Conservation (phyloP, 257 asterid genomes). For the Ophiorrhiza pumila region DNA sequence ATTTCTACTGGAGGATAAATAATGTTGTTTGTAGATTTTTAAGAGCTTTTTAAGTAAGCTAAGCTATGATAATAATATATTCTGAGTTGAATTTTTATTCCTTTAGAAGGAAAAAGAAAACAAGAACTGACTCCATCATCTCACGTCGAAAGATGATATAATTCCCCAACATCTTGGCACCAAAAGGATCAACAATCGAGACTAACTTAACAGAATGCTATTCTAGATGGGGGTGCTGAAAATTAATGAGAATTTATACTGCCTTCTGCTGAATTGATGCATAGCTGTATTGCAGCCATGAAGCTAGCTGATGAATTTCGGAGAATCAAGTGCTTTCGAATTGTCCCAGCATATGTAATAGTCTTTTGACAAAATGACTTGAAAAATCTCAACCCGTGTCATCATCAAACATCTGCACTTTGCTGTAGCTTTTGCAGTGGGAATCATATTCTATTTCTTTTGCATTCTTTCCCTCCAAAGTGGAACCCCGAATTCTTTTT, state of each 20-base stretch:
- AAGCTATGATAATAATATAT: not conserved
- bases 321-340: slow-evolving; percentile 1
- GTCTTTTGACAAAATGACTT: not conserved
- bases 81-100: not conserved
- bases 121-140: not conserved
- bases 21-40: not conserved
- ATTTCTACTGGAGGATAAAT: no score
- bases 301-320: not conserved
- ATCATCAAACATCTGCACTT: slow-evolving; percentile 3
- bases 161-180: not conserved
- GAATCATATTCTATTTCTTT: slow-evolving; percentile 57
- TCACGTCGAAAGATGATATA: not conserved
- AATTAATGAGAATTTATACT: not conserved
- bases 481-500: slow-evolving; percentile 44
- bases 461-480: slow-evolving; percentile 37
- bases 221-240: slow-evolving; percentile 4
- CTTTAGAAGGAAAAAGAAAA: not conserved
- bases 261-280: not conserved
- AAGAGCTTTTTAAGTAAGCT: not conserved
- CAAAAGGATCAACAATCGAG: no score
- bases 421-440: slow-evolving; percentile 5
- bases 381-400: not conserved
- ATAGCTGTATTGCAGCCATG: slow-evolving; percentile 14
- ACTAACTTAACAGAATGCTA: not conserved
- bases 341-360: not conserved